Evolutionary conservation across 2,329 filamentous ascomycete genomes (phyloP).

Genomic region (Zymoseptoria tritici): DNA sequence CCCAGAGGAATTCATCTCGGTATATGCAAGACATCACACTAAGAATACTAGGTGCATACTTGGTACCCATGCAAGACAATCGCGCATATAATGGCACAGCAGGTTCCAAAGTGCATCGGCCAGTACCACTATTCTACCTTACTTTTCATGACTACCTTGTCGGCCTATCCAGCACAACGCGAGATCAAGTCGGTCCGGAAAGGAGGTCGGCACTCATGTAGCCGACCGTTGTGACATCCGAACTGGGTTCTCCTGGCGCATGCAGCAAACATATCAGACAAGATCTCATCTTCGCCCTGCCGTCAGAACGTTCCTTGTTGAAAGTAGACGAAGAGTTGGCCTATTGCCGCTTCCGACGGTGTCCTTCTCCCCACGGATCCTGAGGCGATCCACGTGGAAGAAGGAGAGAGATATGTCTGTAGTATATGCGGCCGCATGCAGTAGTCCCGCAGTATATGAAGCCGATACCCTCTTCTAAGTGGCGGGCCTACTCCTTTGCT

Average conservation of each 20-base stretch:
- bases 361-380: neutral
- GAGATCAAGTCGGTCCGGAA: neutral
- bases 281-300: neutral
- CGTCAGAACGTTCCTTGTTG: neutral
- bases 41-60: neutral
- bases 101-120: neutral
- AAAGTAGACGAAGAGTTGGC: neutral
- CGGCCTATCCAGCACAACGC: neutral
- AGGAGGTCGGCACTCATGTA: neutral
- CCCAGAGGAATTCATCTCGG: neutral
- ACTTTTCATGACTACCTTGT: neutral
- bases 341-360: neutral
- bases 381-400: no score
- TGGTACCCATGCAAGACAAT: neutral
- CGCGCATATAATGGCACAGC: neutral
- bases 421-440: neutral
- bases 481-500: neutral
- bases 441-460: neutral
- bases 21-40: neutral
- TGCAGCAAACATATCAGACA: neutral
- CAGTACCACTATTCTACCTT: neutral
- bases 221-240: neutral
- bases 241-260: neutral
- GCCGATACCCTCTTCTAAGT: neutral
- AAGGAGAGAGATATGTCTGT: no score